phyloP scores from a whole-genome alignment of 1,284 basidiomycete genomes.

The Rhodotorula sp. region DNA sequence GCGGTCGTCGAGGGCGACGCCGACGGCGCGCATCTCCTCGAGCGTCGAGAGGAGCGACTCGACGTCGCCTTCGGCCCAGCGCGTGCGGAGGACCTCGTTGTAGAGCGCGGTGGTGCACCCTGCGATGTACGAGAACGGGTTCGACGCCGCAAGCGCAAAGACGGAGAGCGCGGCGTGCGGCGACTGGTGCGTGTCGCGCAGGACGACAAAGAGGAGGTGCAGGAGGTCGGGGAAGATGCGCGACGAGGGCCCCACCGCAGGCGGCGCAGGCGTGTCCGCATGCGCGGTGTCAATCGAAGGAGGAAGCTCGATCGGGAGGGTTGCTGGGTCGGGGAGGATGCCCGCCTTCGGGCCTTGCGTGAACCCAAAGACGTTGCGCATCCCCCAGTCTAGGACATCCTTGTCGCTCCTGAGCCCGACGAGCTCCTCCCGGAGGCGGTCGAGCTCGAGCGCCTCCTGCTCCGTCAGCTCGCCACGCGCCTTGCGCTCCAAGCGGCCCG shows the following conservation, averaged over 20 bases:
- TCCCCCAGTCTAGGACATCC: conserved; percentile 20
- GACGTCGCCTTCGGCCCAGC: conserved; percentile 34
- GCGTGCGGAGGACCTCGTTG: conserved; percentile 35
- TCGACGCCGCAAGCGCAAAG: conserved; percentile 35
- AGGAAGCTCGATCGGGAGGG: background rate
- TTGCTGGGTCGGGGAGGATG: conserved; percentile 23
- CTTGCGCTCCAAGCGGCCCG: background rate
- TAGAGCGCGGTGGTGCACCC: conserved; percentile 37
- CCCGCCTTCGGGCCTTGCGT: background rate
- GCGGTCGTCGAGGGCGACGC: conserved; percentile 25
- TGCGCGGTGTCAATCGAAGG: background rate
- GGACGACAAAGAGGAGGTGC: conserved; percentile 27
- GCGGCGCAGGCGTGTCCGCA: background rate
- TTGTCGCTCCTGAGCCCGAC: conserved; percentile 10
- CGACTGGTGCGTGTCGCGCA: conserved; percentile 31
- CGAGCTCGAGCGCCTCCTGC: conserved; percentile 21
- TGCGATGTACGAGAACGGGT: conserved; percentile 31
- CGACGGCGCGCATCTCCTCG: conserved; percentile 36
- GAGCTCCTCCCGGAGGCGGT: conserved; percentile 25
- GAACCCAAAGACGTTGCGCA: conserved; percentile 29
- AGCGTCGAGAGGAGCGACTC: conserved; percentile 20
- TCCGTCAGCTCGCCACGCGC: conserved; percentile 1
- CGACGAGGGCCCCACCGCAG: conserved; percentile 11
- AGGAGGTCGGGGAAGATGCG: conserved; percentile 37
- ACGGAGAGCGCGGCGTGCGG: conserved; percentile 31